Evolutionary conservation across 2,329 filamentous ascomycete species (phyloP), one percentile per base, ranked within the genome.

Genomic region (Aspergillus chevalieri): DNA sequence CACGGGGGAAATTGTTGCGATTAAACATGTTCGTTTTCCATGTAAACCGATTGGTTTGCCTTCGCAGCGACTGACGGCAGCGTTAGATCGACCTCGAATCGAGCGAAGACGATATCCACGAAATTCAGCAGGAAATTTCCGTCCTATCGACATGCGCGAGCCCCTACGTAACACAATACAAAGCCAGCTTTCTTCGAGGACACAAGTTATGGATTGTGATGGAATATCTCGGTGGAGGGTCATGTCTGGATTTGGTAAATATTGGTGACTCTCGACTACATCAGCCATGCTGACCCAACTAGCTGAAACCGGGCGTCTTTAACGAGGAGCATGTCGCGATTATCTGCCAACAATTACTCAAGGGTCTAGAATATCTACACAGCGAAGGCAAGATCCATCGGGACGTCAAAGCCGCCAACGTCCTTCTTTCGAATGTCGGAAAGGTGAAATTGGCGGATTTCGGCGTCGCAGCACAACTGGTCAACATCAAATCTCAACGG

Each of bases 141-240:
- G 87, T 98, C 30, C 78, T 98, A 53, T 93, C 91, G 71, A 96
- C 93, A 47, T 98, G 93, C 75, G 87, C 87, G 58, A 96, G 91
- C 67, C 86, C 87, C 44, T 94, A 87, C 69, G 90, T 98, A 59
- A 97, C 93, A 14, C 88, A 95, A 67, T 98, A 98, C 78, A 94
- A 91, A 68, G 87, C 89, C 19, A 96, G 91, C 65, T 98, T 97
- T 69, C 80, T 97, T n/a, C 84, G 89, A 59, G 93, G 93, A 22
- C 87, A 91, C 67, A 98, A 97, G 73, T 76, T 98, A 76, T 98
- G 93, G 93, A 98, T 98, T 65, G 89, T 97, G 51, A 98, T 98
- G 93, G 93, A 98, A 71, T 98, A 87, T 65, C 76, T 98, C 9
- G 93, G 93, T 5, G 93, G 93, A 55, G 93, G 93, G 38, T 97